Base-by-base conservation (phyloP, 495 filamentous ascomycete genomes). In the Cenococcum geophilum region DNA sequence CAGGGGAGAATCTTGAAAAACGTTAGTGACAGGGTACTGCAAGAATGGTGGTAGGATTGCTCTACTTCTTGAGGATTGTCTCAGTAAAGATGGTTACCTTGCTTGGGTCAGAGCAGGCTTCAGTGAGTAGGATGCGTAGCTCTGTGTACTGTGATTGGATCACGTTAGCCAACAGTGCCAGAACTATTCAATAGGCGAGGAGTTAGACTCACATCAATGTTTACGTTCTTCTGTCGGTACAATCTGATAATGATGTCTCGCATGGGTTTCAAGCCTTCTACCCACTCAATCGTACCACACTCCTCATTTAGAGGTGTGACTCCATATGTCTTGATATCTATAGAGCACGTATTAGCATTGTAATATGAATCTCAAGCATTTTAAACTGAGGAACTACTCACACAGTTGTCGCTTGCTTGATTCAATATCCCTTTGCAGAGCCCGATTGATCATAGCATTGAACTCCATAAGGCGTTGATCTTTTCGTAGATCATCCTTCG, bases 381-480 rank as follows among this genome's bases (percentile, higher is more conserved):
- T 32, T 16, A 45, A 45, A 1, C 2, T 52, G 1, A 52, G 22
- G 20, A 27, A 6, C n/a, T 52, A 52, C 49, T 52, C 49, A 52
- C 49, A 89, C 68, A 89, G 80, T 60, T 83, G 88, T 42, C 93
- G 82, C 71, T 86, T 87, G 75, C 89, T 92, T 10, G 89, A 86
- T 69, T 96, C 92, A 16, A 90, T 86, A 67, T 97, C 92, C 62
- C 86, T 83, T 68, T 95, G 95, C 34, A 99, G 74, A 23, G 91
- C 88, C 58, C 95, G 82, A 70, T 97, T 97, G 75, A 99, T 96
- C 86, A 97, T 92, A 59, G 86, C 84, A 71, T 96, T 97, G 79
- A 97, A 99, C 70, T 97, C 95, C 95, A 99, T 97, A 21, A 98
- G 83, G 50, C 93, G 88, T 67, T 96, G 91, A 63, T 99, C 93